Conservation (phyloP, 345 rosid species). For the Cardamine occulta region DNA sequence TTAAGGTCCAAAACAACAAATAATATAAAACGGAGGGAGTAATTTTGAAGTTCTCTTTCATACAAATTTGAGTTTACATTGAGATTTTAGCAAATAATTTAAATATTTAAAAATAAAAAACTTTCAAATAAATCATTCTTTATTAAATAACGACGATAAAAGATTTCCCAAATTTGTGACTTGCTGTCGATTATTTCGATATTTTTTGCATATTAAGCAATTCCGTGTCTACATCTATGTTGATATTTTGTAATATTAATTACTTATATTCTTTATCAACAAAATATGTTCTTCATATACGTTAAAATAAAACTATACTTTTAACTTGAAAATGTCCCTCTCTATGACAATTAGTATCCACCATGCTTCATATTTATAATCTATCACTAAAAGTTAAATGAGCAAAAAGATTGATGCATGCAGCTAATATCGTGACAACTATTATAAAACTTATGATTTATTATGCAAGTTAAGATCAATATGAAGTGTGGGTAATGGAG, state of each 20-base stretch:
- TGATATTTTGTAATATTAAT: background rate
- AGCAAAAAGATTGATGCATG: background rate
- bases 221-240: background rate
- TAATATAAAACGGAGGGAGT: no score
- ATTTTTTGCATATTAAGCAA: background rate
- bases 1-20: no score
- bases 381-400: background rate
- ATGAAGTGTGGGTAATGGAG: conserved; percentile 10
- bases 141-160: background rate
- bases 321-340: background rate
- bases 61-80: background rate
- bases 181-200: no score
- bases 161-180: no score
- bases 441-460: background rate
- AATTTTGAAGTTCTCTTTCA: no score
- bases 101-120: no score
- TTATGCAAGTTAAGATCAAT: background rate
- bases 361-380: background rate
- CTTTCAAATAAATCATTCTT: no score
- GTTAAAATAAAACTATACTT: background rate
- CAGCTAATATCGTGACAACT: background rate
- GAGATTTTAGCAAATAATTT: background rate
- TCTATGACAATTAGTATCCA: background rate
- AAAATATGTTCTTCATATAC: background rate
- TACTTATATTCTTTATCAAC: background rate